A percentile compares a stretch with the other conserved stretches of the same genome.
These are phyloP conservation scores for Ambrosia trifida DNA, from an alignment of 129 eudicot species.

Conservation along the genomic window DNA sequence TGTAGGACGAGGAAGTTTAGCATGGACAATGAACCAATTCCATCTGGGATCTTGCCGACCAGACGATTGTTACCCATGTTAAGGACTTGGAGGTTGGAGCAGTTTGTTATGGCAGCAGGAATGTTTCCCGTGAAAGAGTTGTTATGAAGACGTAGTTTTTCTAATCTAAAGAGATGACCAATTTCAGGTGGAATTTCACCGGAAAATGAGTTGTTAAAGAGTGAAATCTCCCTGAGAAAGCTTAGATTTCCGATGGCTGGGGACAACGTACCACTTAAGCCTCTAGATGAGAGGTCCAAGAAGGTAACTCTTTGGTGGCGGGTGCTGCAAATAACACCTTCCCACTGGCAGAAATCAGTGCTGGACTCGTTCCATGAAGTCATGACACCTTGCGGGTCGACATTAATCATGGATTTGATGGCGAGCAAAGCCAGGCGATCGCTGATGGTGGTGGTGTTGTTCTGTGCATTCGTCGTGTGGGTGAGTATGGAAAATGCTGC, in stretches of 20 bases:
- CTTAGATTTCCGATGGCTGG: conserved; percentile 45
- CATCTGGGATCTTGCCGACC: conserved; percentile 28
- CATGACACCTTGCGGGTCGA: conserved; percentile 33
- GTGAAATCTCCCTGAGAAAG: conserved; percentile 19
- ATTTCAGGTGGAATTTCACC: conserved; percentile 35
- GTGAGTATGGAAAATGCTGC: background rate
- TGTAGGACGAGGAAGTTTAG: conserved; percentile 7
- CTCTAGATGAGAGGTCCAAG: conserved; percentile 18
- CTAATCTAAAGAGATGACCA: conserved; percentile 28
- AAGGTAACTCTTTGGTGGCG: conserved; percentile 35
- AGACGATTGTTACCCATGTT: conserved; percentile 29
- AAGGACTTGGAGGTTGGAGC: conserved; percentile 29
- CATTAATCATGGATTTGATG: conserved; percentile 32
- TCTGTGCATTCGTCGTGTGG: background rate
- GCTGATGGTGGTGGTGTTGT: background rate
- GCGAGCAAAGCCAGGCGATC: conserved; percentile 28
- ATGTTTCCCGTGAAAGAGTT: conserved; percentile 35
- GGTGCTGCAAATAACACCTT: conserved; percentile 30
- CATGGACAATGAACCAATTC: conserved; percentile 23
- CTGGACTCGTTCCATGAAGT: conserved; percentile 32
- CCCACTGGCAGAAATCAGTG: conserved; percentile 25
- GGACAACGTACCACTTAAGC: conserved; percentile 32
- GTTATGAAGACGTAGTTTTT: conserved; percentile 20
- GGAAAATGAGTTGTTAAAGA: conserved; percentile 32
- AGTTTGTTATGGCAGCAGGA: conserved; percentile 30